phyloP scores from a whole-genome alignment of 2,329 filamentous ascomycete genomes.

The Nigrospora oryzae region DNA sequence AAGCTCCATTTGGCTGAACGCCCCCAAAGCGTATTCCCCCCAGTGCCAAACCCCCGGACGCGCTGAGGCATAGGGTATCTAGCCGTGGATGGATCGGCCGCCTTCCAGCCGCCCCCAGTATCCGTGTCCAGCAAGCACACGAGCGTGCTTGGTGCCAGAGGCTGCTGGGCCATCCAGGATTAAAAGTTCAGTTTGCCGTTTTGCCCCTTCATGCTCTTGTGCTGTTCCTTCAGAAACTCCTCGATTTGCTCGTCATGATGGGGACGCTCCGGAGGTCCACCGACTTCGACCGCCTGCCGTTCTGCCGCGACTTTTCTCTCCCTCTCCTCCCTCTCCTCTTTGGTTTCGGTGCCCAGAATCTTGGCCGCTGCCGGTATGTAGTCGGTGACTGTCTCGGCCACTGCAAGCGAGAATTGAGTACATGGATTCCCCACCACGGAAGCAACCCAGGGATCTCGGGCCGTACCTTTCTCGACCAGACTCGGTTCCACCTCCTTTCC shows the following conservation, averaged over 20 bases:
- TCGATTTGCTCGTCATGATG: constrained; percentile 40
- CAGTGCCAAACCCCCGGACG: too few relatives aligned
- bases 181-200: not conserved
- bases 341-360: constrained; percentile 24
- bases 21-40: too few relatives aligned
- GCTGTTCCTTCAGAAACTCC: constrained; percentile 44
- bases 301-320: not conserved
- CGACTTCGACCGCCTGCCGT: constrained; percentile 2
- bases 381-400: constrained; percentile 24
- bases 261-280: constrained; percentile 33
- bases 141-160: too few relatives aligned
- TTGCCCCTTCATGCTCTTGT: constrained; percentile 30
- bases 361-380: constrained; percentile 33
- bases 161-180: too few relatives aligned
- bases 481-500: constrained; percentile 19
- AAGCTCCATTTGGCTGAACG: too few relatives aligned
- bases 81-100: too few relatives aligned
- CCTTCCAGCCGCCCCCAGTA: too few relatives aligned
- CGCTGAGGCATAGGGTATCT: too few relatives aligned
- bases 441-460: not conserved
- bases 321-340: constrained; percentile 15
- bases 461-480: constrained; percentile 34
- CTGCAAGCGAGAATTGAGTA: not conserved
- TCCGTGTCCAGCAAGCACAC: too few relatives aligned
- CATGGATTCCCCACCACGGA: not conserved